phyloP scores from a whole-genome alignment of 1,284 basidiomycete genomes.

The Takashimella koratensis region DNA sequence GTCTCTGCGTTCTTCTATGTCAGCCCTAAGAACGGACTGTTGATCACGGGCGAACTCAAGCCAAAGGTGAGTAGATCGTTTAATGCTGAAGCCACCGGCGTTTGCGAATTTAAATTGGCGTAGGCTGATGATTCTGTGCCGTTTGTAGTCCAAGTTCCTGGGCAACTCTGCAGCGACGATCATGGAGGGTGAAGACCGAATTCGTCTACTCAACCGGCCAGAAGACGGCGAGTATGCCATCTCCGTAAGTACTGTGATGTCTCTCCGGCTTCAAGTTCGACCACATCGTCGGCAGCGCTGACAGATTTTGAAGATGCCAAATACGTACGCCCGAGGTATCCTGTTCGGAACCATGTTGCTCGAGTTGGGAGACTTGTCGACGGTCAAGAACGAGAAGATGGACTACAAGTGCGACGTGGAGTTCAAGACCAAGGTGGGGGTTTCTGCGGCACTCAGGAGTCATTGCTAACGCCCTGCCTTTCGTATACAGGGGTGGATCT shows the following conservation, averaged over 20 bases:
- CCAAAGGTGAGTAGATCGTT: conserved; percentile 66
- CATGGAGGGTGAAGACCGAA: conserved; percentile 94
- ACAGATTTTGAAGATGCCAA: conserved; percentile 68
- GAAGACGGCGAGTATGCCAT: conserved; percentile 66
- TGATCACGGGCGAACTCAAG: conserved; percentile 87
- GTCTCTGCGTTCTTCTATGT: conserved; percentile 96
- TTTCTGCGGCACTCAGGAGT: too few relatives aligned
- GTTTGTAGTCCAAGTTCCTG: conserved; percentile 72
- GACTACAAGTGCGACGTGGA: conserved; percentile 79
- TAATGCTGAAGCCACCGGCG: too few relatives aligned
- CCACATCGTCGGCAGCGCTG: too few relatives aligned
- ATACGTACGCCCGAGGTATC: conserved; percentile 95
- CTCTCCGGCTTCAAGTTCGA: conserved; percentile 4
- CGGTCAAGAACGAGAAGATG: conserved; percentile 76
- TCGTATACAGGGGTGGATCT: conserved; percentile 78
- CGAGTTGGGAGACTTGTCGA: conserved; percentile 87
- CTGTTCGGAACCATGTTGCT: conserved; percentile 97
- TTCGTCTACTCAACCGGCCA: conserved; percentile 71
- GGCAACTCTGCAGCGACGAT: conserved; percentile 92
- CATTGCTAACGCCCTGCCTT: too few relatives aligned
- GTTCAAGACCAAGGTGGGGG: conserved; percentile 85
- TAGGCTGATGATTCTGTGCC: too few relatives aligned
- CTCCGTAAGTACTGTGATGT: conserved; percentile 27
- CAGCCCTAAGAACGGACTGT: conserved; percentile 75
- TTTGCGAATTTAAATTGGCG: too few relatives aligned